Evolutionary conservation across 805 yeast genomes (phyloP).

Genomic region (Metschnikowia similis): DNA sequence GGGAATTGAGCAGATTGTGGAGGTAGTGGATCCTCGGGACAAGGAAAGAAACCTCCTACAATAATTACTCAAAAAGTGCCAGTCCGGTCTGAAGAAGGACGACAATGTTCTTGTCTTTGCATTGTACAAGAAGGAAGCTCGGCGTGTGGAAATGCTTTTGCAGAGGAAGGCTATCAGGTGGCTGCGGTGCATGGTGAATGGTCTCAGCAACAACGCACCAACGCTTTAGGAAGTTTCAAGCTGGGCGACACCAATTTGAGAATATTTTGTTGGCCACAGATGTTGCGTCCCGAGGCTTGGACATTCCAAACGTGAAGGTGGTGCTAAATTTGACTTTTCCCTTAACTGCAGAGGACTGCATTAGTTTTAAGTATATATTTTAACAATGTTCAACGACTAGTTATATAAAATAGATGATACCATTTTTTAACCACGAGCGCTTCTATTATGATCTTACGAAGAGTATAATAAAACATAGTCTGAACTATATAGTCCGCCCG

Average conservation of each 20-base stretch:
- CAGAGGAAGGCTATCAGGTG: constrained; percentile 70
- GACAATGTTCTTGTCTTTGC: constrained; percentile 92
- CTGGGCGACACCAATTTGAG: constrained; percentile 65
- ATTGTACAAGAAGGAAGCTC: constrained; percentile 92
- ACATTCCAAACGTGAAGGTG: constrained; percentile 93
- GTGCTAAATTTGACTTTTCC: constrained; percentile 96
- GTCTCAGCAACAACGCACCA: constrained; percentile 86
- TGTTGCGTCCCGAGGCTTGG: constrained; percentile 97
- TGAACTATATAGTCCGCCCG: no score
- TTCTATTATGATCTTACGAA: no score
- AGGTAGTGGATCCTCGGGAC: constrained; percentile 71
- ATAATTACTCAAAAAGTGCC: constrained; percentile 70
- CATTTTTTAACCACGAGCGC: no score
- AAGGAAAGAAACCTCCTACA: constrained; percentile 76
- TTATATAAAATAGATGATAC: no score
- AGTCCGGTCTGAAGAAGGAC: constrained; percentile 55
- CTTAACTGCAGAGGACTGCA: constrained; percentile 92
- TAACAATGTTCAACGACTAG: no score
- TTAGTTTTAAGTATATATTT: no score
- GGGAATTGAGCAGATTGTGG: constrained; percentile 89
- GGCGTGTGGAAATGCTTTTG: constrained; percentile 78
- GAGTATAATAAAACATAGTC: no score
- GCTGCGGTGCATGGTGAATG: constrained; percentile 97
- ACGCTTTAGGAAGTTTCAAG: constrained; percentile 82
- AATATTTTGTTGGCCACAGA: constrained; percentile 98